Evolutionary conservation across 2,329 filamentous ascomycete species (phyloP), one percentile per base, ranked within the genome.

Genomic region (Mycosphaerella arachidis): DNA sequence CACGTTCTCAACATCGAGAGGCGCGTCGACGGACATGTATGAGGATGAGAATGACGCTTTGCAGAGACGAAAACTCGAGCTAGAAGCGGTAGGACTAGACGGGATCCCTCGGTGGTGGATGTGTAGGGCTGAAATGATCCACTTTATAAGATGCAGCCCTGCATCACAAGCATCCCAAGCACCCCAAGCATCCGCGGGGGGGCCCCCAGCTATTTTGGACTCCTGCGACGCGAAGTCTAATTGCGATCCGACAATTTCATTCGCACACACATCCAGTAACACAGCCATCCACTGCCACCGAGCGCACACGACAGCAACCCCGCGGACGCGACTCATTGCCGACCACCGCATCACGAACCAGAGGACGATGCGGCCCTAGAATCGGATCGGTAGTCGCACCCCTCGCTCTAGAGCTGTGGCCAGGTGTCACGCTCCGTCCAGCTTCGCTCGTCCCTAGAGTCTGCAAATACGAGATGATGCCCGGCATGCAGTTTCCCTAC

Each of bases 401-500:
- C 20, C 46, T 50, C 46, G 2, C 10, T 27, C 31, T n/a, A n/a
- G n/a, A n/a, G n/a, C n/a, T 27, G 8, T 31, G 46, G 29, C 50
- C 50, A 33, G 50, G 50, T 30, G 50, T 37, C 50, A 16, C 7
- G 13, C 33, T 33, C 52, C 35, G 53, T 40, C 35, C 29, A 46
- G 29, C 18, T 33, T 56, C 43, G 43, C 35, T 29, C 52, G 35
- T 33, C 18, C 13, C 27, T 46, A 20, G 37, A 16, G 20, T 50
- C 29, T 56, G 20, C 29, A 43, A 45, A 55, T 46, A 27, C 45
- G 58, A 43, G 58, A 45, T 40, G 46, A 70, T 69, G 67, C 60
- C 69, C 68, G 94, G 64, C 60, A 78, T 96, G 91, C 92, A 96
- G 75, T 92, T 93, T 81, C 91, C 92, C 65, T 87, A 92, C 57